Base-by-base conservation (phyloP, 2,329 filamentous ascomycete genomes). In the Ophiosphaerella narmari region DNA sequence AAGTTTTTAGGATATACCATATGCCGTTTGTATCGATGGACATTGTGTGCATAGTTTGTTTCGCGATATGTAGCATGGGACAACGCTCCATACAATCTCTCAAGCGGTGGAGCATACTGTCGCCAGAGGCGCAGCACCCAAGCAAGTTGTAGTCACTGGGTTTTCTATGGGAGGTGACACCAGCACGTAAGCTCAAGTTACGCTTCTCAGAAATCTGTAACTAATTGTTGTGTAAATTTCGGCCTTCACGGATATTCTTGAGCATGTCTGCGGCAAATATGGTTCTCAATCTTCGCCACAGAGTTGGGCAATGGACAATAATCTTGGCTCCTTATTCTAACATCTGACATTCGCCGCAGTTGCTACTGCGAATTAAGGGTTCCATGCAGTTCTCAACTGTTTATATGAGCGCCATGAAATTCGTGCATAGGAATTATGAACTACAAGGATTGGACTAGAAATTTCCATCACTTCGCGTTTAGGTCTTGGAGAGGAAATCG, bases 271-370 rank as follows among this genome's bases (percentile, higher is more conserved):
- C 2, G 13, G 11, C 24, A 55, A 39, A 9, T 55, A 39, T 18
- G 55, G 55, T 9, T 48, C 48, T 31, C 5, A 26, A n/a, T 11
- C 32, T 11, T 37, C 39, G n/a, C 40, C 49, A 13, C 40, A 41
- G 7, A 11, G n/a, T 7, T 52, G 49, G 49, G 49, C 49, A 9
- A 18, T 11, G 13, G 44, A 46, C 16, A 7, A 14, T 9, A 24
- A 33, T 11, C 37, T 48, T 23, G 42, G 48, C 6, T 43, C 45
- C 7, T 39, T 55, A 3, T 13, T 55, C 14, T 46, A 55, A 18
- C 52, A 55, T 21, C 11, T 55, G 21, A 58, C 55, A 12, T 58
- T 55, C 26, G 48, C 52, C n/a, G 48, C 48, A 24, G 46, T 53
- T 12, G 42, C 46, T 32, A 45, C 55, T 16, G 52, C 29, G 7